Conservation (phyloP, 2,329 filamentous ascomycete species). For the Emergomyces orientalis region DNA sequence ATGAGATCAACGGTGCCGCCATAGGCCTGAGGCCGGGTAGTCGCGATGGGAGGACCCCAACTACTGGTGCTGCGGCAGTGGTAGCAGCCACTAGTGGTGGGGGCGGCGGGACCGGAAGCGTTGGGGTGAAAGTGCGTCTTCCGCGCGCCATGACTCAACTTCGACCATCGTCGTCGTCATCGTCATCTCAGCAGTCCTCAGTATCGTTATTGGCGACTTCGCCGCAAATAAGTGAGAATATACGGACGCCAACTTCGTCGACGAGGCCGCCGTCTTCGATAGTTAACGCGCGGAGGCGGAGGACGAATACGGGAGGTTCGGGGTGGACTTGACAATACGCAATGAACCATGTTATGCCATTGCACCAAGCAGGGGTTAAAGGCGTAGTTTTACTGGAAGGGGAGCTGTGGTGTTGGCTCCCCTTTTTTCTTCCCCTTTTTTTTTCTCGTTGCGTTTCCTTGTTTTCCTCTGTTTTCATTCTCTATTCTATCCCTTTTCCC, state of each 20-base stretch:
- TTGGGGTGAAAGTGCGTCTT: conserved; percentile 28
- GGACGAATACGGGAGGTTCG: conserved; percentile 27
- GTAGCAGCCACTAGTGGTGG: conserved; percentile 14
- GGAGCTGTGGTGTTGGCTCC: not conserved
- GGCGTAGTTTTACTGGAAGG: not conserved
- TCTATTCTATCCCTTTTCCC: conserved; percentile 7
- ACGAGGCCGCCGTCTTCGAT: conserved; percentile 28
- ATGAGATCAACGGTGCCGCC: conserved; percentile 28
- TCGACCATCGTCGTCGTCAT: conserved; percentile 19
- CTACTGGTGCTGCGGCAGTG: conserved; percentile 6
- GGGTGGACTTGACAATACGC: conserved; percentile 25
- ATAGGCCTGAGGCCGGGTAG: conserved; percentile 33
- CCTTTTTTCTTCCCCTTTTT: conserved; percentile 2
- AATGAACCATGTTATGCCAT: not conserved
- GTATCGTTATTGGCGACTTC: conserved; percentile 19
- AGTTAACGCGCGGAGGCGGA: conserved; percentile 31
- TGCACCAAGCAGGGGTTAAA: not conserved
- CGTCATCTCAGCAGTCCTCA: conserved; percentile 27
- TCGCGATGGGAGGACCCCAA: conserved; percentile 32
- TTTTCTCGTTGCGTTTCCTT: conserved; percentile 8
- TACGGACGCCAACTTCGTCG: conserved; percentile 26
- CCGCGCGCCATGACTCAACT: conserved; percentile 28
- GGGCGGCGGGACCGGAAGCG: conserved; percentile 25
- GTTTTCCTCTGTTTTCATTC: not conserved
- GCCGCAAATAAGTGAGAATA: conserved; percentile 31